Evolutionary conservation across 306 rosid species (phyloP), one percentile per base, ranked within the genome.

Genomic region (Quercus bicolor): DNA sequence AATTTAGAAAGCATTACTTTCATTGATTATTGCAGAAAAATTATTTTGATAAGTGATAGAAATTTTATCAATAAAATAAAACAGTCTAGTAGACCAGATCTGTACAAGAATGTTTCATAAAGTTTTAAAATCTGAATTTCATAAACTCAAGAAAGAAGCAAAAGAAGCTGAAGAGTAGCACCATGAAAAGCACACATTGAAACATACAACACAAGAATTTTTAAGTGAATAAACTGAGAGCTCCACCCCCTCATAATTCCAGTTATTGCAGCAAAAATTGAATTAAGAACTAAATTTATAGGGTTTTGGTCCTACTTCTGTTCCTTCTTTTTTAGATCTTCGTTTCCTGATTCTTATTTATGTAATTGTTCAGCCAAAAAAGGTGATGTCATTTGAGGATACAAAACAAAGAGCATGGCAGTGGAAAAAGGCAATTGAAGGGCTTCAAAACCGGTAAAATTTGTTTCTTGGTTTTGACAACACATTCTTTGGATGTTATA

Each of bases 381-480:
- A 96, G 91, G 90, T 96, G 59, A 66, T 90, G 78, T 86, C 93
- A 6, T 96, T 93, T 28, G 98, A 96, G 88, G 99, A 96, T 72
- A 85, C 96, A 21, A 96, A 96, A 81, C 99, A 93, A 85, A 89
- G 97, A 85, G 97, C 98, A 5, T 86, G 86, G 86, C 96, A 90
- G 68, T 96, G 98, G 99, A 96, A 96, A 89, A 96, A 93, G 88
- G 96, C 98, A 13, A 96, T 96, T 5, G 99, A 96, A 85, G 99
- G 87, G 76, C 98, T 96, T 89, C 98, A 96, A 82, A 96, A 91
- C 81, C 87, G 91, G 90, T 96, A 96, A 93, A 75, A 82, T 76
- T 52, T 55, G 51, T 81, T 73, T 10, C 43, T 10, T 66, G 79
- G 75, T 86, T 79, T 79, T 72, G 83, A 79, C 79, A 31, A 78